These are phyloP conservation scores for Edaphochlamys debaryana DNA, from an alignment of 139 green algal genomes.

Conservation along the genomic window DNA sequence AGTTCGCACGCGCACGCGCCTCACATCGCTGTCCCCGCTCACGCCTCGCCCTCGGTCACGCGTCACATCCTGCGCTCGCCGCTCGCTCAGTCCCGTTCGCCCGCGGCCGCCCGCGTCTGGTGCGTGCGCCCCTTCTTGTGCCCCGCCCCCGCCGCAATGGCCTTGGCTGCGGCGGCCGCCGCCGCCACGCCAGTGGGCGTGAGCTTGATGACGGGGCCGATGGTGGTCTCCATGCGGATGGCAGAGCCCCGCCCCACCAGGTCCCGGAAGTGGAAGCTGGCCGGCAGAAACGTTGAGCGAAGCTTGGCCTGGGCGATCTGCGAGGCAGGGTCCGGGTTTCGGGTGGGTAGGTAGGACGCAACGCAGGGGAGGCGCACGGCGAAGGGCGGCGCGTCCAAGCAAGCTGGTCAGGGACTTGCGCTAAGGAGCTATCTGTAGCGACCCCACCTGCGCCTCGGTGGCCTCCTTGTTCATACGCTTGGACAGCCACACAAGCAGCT, in stretches of 20 bases:
- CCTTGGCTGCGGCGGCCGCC: no score
- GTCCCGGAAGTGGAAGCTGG: neutral
- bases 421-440: neutral
- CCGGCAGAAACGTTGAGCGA: conserved; percentile 4
- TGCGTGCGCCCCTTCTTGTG: no score
- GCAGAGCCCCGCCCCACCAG: conserved; percentile 9
- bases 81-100: no score
- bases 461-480: conserved; percentile 19
- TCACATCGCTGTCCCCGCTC: no score
- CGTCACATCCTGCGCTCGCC: no score
- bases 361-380: neutral
- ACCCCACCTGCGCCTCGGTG: neutral
- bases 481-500: conserved; percentile 22
- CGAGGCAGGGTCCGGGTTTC: neutral
- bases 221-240: neutral
- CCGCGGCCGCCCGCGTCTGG: no score
- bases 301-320: conserved; percentile 23
- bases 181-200: no score
- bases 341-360: neutral
- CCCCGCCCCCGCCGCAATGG: no score
- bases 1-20: no score
- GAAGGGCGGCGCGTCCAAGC: no score
- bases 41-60: no score
- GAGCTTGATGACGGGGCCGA: conserved; percentile 2
- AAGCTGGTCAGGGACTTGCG: neutral